phyloP scores from a whole-genome alignment of 2,329 filamentous ascomycete genomes.

The Colletotrichum lini region DNA sequence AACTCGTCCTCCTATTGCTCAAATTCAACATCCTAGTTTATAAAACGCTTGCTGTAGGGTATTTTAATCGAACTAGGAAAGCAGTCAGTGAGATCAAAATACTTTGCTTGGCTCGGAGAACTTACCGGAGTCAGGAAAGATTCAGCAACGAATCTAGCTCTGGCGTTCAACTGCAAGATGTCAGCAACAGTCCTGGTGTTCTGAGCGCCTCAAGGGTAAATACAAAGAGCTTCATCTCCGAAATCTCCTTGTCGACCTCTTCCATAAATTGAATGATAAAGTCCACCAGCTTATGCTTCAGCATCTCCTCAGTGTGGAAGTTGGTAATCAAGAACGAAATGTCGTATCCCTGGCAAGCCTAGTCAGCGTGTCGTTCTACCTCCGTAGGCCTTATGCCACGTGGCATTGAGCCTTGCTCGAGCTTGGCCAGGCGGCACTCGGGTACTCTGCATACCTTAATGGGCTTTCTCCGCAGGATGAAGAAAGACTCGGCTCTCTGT shows the following conservation, averaged over 20 bases:
- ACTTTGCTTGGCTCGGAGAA: slow-evolving; percentile 13
- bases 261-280: slow-evolving; percentile 99
- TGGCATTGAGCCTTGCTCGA: slow-evolving; percentile 8
- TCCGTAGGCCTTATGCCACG: slow-evolving; percentile 3
- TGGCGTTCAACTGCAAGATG: slow-evolving; percentile 83
- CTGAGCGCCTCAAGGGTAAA: slow-evolving; percentile 53
- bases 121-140: slow-evolving; percentile 95
- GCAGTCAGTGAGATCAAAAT: slow-evolving; percentile 16
- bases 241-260: slow-evolving; percentile 99
- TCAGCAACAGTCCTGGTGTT: slow-evolving; percentile 39
- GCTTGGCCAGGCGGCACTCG: background rate
- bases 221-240: slow-evolving; percentile 99
- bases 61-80: slow-evolving; percentile 42
- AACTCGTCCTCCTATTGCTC: background rate
- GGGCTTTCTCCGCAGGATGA: slow-evolving; percentile 94
- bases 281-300: slow-evolving; percentile 99
- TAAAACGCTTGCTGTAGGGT: slow-evolving; percentile 26
- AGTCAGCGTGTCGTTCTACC: slow-evolving; percentile 43
- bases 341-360: slow-evolving; percentile 82
- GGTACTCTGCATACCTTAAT: slow-evolving; percentile 77
- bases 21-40: background rate
- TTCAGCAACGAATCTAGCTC: slow-evolving; percentile 97
- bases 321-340: slow-evolving; percentile 99
- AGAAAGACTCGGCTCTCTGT: slow-evolving; percentile 96
- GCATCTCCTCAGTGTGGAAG: slow-evolving; percentile 98